Evolutionary conservation across 192 early-diverging fungal species (phyloP).

Genomic region (Backusella tarrabulga): DNA sequence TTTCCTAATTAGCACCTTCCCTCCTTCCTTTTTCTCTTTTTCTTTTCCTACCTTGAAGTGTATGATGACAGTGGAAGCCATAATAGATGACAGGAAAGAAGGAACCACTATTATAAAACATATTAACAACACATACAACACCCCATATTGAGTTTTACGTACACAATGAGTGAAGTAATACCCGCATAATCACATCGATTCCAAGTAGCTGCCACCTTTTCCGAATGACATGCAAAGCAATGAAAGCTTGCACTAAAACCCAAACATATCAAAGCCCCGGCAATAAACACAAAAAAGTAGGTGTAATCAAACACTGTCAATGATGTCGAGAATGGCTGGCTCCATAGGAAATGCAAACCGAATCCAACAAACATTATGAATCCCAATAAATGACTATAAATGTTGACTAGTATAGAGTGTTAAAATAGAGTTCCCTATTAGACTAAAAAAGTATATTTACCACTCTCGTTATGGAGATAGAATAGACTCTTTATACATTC

Average conservation of each 20-base stretch:
- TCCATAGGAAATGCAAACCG: slow-evolving; percentile 46
- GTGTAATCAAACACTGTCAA: slow-evolving; percentile 61
- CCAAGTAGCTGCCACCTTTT: slow-evolving; percentile 63
- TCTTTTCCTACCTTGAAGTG: background rate
- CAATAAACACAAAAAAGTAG: slow-evolving; percentile 74
- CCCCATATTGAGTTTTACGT: slow-evolving; percentile 14
- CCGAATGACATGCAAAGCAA: slow-evolving; percentile 83
- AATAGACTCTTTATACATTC: slow-evolving; percentile 74
- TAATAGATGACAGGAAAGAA: slow-evolving; percentile 31
- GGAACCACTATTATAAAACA: slow-evolving; percentile 17
- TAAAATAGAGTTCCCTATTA: too few relatives aligned
- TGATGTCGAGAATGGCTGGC: slow-evolving; percentile 37
- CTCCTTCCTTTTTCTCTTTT: too few relatives aligned
- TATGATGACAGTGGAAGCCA: slow-evolving; percentile 19
- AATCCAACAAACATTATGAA: slow-evolving; percentile 55
- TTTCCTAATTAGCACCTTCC: background rate
- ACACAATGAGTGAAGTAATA: slow-evolving; percentile 80
- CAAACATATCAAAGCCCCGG: slow-evolving; percentile 76
- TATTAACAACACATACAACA: background rate
- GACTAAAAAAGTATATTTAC: slow-evolving; percentile 26
- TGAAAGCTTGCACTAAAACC: slow-evolving; percentile 80
- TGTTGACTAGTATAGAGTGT: slow-evolving; percentile 56
- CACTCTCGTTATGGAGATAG: slow-evolving; percentile 92
- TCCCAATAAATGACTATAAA: slow-evolving; percentile 85
- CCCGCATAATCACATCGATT: slow-evolving; percentile 94